Evolutionary conservation across 129 eudicot genomes (phyloP), one percentile per base, ranked within the genome.

Genomic region (Flaveria brownii): DNA sequence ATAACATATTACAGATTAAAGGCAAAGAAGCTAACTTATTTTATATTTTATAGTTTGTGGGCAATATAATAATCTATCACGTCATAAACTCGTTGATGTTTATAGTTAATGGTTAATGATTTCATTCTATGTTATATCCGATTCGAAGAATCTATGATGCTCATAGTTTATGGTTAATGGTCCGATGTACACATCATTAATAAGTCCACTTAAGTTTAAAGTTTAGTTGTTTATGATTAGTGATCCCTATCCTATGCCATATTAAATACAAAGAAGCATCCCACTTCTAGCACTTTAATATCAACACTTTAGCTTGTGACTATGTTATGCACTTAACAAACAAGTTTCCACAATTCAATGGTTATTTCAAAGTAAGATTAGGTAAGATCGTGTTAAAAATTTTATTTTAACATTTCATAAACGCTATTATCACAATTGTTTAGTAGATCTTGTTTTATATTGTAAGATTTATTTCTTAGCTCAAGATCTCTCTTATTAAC

Each of bases 141-240:
- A 69, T 69, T 45, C 57, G 73, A 5, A 70, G 60, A 70, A 70
- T 25, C 74, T 16, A 11, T 14, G 6, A 14, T 70, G 20, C 42
- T 70, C 10, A 70, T 50, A 26, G 61, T 70, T 70, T 67, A 67
- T 41, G 41, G 15, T 50, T 49, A 70, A 70, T 70, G 75, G 61
- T 70, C 61, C 60, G 6, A 70, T 70, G 59, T 25, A 23, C 25
- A 25, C 0, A 70, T 43, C 60, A 47, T 47, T 70, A n/a, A 50
- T 46, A 49, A 14, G 61, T 12, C 73, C 22, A 47, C 61, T 14
- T 16, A 49, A 4, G 74, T 6, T 70, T 25, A 62, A 28, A 26
- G 43, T 22, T 30, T 15, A 14, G n/a, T 46, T 22, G 23, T 70
- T 41, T 36, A 39, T 61, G 15, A 26, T 17, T 17, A 66, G 8